These are phyloP conservation scores for Suhomyces pyralidae DNA, from an alignment of 805 yeast genomes.

Conservation along the genomic window DNA sequence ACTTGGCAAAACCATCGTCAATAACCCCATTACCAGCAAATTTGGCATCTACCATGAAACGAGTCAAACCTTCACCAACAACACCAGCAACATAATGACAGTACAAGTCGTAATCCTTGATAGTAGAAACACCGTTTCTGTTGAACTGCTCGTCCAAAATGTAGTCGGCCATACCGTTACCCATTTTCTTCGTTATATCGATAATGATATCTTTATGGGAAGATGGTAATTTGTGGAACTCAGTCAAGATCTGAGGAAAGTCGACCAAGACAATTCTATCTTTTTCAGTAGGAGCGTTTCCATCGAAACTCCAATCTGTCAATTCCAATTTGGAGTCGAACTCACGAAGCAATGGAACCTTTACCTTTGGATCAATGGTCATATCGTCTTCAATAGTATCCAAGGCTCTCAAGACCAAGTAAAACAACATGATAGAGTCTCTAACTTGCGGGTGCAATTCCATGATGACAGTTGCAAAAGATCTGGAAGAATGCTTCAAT, in stretches of 20 bases:
- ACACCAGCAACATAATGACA: slow-evolving; percentile 98
- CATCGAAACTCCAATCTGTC: slow-evolving; percentile 79
- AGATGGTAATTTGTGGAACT: slow-evolving; percentile 69
- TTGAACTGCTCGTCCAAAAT: slow-evolving; percentile 75
- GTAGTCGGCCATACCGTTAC: slow-evolving; percentile 97
- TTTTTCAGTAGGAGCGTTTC: slow-evolving; percentile 69
- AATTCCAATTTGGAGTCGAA: slow-evolving; percentile 64
- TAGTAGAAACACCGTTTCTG: slow-evolving; percentile 70
- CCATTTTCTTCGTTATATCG: slow-evolving; percentile 83
- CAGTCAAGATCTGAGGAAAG: slow-evolving; percentile 65
- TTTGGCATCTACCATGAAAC: slow-evolving; percentile 70
- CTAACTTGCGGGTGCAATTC: slow-evolving; percentile 89
- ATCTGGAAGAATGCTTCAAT: slow-evolving; percentile 72
- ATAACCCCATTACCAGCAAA: slow-evolving; percentile 56
- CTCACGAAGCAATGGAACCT: slow-evolving; percentile 67
- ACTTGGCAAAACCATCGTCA: slow-evolving; percentile 51
- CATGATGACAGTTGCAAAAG: slow-evolving; percentile 90
- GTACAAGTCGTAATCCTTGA: slow-evolving; percentile 81
- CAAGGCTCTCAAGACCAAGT: slow-evolving; percentile 80
- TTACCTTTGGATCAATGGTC: slow-evolving; percentile 69
- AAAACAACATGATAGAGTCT: slow-evolving; percentile 77
- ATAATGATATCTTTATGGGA: slow-evolving; percentile 75
- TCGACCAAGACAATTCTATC: slow-evolving; percentile 81
- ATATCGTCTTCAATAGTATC: slow-evolving; percentile 97
- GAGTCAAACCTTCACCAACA: slow-evolving; percentile 94